These are phyloP conservation scores for Cladorrhinum sp. DNA, from an alignment of 2,329 filamentous ascomycete species.

Conservation along the genomic window DNA sequence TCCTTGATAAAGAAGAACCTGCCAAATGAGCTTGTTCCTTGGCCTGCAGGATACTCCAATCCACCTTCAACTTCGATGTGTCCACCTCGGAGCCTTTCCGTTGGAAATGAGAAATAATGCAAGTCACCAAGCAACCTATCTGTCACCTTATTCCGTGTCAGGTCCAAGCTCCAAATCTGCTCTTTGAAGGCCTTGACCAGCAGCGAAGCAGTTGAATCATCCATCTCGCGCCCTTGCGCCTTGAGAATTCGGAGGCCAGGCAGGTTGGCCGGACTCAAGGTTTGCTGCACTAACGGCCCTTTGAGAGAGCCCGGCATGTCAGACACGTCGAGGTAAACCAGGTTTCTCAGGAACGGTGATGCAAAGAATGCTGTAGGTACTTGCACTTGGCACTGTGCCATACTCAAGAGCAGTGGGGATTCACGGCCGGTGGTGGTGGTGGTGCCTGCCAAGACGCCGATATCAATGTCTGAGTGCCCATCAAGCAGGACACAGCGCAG, in stretches of 20 bases:
- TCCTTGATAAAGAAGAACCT: conserved; percentile 46
- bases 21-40: conserved; percentile 38
- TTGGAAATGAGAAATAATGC: conserved; percentile 24
- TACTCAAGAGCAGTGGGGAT: conserved; percentile 43
- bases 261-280: conserved; percentile 36
- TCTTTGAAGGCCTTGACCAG: conserved; percentile 35
- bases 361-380: conserved; percentile 42
- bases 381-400: conserved; percentile 40
- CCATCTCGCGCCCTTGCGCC: conserved; percentile 44
- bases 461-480: conserved; percentile 44
- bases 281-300: conserved; percentile 32
- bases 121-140: conserved; percentile 41
- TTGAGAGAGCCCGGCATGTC: conserved; percentile 45
- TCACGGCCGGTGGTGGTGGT: background rate
- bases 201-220: conserved; percentile 36
- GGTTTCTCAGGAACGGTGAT: conserved; percentile 34
- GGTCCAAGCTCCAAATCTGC: conserved; percentile 56
- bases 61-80: conserved; percentile 47
- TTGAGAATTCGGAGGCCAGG: conserved; percentile 52
- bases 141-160: conserved; percentile 50
- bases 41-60: conserved; percentile 30
- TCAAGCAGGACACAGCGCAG: conserved; percentile 48
- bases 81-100: conserved; percentile 25
- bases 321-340: conserved; percentile 55
- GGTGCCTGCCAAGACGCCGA: conserved; percentile 32